These are phyloP conservation scores for Cucurbita pepo DNA, from an alignment of 306 rosid species.

Conservation along the genomic window DNA sequence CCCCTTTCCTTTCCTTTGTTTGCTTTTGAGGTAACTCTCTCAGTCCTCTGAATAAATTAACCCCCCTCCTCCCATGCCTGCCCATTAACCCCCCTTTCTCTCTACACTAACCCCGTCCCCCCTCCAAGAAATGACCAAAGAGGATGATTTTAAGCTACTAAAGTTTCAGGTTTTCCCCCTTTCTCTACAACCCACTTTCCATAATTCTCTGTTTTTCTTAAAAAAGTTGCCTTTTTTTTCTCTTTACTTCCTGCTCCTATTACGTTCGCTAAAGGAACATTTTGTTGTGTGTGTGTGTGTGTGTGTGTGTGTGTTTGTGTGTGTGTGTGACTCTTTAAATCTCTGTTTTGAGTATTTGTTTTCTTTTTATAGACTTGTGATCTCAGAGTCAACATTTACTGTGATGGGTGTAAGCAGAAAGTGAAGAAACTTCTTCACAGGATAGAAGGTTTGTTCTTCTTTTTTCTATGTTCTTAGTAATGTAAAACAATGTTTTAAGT, in stretches of 20 bases:
- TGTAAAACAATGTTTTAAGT: background rate
- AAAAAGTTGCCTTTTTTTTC: constrained; percentile 14
- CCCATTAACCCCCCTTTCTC: background rate
- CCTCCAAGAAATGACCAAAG: constrained; percentile 67
- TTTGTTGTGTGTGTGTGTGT: background rate
- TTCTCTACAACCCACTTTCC: background rate
- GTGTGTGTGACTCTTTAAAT: no score
- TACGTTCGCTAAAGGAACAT: constrained; percentile 10
- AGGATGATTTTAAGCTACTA: constrained; percentile 88
- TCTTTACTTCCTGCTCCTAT: constrained; percentile 2
- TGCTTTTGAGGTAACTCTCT: background rate
- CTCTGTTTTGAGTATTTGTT: background rate
- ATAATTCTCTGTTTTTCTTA: constrained; percentile 4
- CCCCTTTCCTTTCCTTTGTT: background rate
- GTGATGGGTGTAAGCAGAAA: constrained; percentile 98
- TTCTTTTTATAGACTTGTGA: constrained; percentile 51
- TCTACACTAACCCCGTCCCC: background rate
- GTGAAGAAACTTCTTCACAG: constrained; percentile 95
- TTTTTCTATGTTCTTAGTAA: background rate
- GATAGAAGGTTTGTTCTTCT: constrained; percentile 57
- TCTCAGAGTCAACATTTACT: constrained; percentile 88
- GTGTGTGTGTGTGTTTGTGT: no score
- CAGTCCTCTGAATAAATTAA: background rate
- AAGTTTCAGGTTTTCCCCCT: constrained; percentile 64
- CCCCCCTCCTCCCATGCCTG: background rate